Evolutionary conservation across 805 yeast species (phyloP).

Genomic region (Candida hungchunana): DNA sequence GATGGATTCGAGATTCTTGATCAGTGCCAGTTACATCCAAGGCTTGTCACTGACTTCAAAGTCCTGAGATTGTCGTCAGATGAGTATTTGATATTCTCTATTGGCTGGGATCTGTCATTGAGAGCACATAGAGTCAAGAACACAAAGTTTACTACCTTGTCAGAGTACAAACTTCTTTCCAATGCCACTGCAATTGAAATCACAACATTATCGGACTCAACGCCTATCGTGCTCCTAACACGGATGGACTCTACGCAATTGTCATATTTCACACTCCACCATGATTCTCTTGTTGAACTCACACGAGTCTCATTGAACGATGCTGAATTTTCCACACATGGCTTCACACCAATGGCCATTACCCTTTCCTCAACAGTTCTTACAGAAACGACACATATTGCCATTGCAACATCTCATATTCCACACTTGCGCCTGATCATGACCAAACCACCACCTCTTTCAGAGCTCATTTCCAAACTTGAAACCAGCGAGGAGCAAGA

Average conservation of each 20-base stretch:
- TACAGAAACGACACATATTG: conserved; percentile 33
- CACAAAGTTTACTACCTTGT: conserved; percentile 18
- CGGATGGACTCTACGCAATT: conserved; percentile 57
- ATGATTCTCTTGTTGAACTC: conserved; percentile 29
- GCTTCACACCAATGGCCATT: conserved; percentile 55
- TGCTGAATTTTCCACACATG: conserved; percentile 63
- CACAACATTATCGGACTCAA: conserved; percentile 19
- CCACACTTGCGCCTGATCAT: conserved; percentile 72
- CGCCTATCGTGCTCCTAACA: conserved; percentile 47
- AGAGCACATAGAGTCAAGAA: conserved; percentile 32
- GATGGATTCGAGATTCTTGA: conserved; percentile 6
- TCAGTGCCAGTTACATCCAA: conserved; percentile 33
- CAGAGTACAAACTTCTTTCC: conserved; percentile 36
- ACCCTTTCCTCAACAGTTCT: conserved; percentile 21
- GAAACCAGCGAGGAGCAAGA: conserved; percentile 2
- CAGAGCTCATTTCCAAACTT: neutral
- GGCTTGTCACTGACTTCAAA: conserved; percentile 35
- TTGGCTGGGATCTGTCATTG: conserved; percentile 56
- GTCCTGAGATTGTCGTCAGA: conserved; percentile 13
- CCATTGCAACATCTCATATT: conserved; percentile 70
- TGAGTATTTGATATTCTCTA: conserved; percentile 40
- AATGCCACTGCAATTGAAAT: conserved; percentile 51
- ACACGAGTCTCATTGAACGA: conserved; percentile 60
- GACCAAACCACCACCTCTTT: conserved; percentile 37
- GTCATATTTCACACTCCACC: conserved; percentile 34